Evolutionary conservation across 179 eudicot genomes (phyloP), one percentile per base, ranked within the genome.

Genomic region (Silene noctiflora): DNA sequence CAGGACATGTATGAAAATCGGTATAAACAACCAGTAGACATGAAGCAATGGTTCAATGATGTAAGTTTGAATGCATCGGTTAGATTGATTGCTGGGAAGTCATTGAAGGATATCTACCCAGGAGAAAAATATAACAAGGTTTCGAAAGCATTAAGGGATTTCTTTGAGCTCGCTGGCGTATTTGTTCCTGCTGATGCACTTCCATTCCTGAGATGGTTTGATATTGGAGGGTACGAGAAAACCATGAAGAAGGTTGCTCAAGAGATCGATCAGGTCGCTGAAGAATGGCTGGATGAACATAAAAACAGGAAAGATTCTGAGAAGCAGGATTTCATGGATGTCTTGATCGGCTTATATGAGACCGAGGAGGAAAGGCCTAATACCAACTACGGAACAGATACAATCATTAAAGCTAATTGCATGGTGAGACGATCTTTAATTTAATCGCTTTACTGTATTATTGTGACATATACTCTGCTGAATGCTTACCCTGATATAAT

Each of bases 191-290:
- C 76, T 20, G 84, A 84, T 70, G 82, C 82, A 16, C 55, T 81
- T 7, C 84, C 86, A 0, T 78, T 71, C 33, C 22, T 85, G 53
- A 80, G 82, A 63, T 83, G 81, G 80, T 46, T 85, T 7, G 88
- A 85, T 33, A 75, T 83, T 1, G 84, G 83, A 13, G 58, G 58
- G 4, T 51, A 51, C 42, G 83, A 82, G 79, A 82, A 79, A 68
- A 33, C 75, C 25, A 84, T 84, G 79, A 79, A 73, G 33, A 79
- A 29, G 51, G 56, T 53, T 3, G 83, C 81, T 3, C 71, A 81
- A 71, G 83, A 81, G 17, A 46, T 84, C 0, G 83, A 81, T 56
- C 2, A 0, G 10, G 3, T 84, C 6, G 73, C 81, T 20, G 77
- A 71, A 42, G 69, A 79, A 11, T 84, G 83, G 85, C 63, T 85